Base-by-base conservation (phyloP, 495 filamentous ascomycete species). In the Lasiosphaeria hispida region DNA sequence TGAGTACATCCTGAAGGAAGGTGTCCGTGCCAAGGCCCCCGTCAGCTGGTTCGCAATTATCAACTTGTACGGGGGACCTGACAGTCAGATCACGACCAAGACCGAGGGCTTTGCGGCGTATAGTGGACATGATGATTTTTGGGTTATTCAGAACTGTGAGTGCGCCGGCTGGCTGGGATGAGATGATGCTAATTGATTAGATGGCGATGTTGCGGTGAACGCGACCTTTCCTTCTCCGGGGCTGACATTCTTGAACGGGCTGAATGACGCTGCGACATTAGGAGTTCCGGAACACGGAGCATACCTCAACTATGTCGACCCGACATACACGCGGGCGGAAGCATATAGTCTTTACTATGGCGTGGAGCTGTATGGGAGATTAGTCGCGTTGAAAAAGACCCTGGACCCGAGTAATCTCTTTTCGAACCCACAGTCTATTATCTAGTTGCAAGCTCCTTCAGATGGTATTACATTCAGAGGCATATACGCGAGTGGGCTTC, bases 1-100 rank as follows among this genome's bases (percentile, higher is more conserved):
- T 35, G 10, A 14, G 30, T 58, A 55, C 14, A 10, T 62, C 7
- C 18, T 62, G 9, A 17, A 33, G n/a, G 18, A 48, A 0, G 41
- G 62, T 2, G 23, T 30, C 5, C 2, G 23, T 30, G 8, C n/a
- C 7, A 30, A 40, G 44, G 34, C 54, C 7, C 62, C 58, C 11
- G 54, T 62, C 3, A 11, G 14, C 8, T 62, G 50, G 53, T 48
- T 58, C 35, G 50, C 59, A 19, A 61, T 58, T 45, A 61, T 62
- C 43, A 53, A 59, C 19, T 50, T 64, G n/a, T 62, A 60, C 41
- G 62, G 62, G 9, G 59, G 62, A 8, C 58, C 62, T 3, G 62
- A 57, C 51, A 50, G 50, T 17, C 42, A 48, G 33, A 59, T 64
- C n/a, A 18, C 36, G 3, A 17, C 1, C 33, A 36, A 57, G 13